Evolutionary conservation across 1,139 yeast genomes (phyloP).

Genomic region (Geotrichum cucujoidarum): DNA sequence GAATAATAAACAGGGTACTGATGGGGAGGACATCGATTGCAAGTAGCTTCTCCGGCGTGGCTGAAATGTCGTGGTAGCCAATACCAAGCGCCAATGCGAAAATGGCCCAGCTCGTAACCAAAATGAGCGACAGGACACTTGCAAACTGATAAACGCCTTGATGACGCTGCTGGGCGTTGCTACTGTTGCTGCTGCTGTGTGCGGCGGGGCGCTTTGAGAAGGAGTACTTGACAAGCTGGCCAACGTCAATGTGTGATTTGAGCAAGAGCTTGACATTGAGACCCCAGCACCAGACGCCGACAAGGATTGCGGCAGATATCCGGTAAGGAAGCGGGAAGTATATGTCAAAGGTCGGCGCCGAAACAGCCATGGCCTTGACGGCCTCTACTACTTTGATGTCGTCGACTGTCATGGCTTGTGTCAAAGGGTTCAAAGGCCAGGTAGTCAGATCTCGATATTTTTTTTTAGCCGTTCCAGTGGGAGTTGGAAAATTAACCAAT

Average conservation of each 20-base stretch:
- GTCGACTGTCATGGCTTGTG: not conserved
- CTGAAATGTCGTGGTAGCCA: not conserved
- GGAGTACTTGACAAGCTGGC: slow-evolving; percentile 38
- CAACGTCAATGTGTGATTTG: slow-evolving; percentile 40
- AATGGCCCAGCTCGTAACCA: slow-evolving; percentile 15
- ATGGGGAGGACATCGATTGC: slow-evolving; percentile 36
- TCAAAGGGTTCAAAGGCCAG: too few relatives aligned
- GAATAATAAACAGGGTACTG: slow-evolving; percentile 32
- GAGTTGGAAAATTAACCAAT: not conserved
- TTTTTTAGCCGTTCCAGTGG: not conserved
- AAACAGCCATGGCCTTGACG: not conserved
- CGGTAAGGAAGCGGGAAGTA: slow-evolving; percentile 48
- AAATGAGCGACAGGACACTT: slow-evolving; percentile 23
- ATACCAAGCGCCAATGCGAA: slow-evolving; percentile 5
- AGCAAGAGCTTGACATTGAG: slow-evolving; percentile 40
- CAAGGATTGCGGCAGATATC: slow-evolving; percentile 41
- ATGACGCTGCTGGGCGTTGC: slow-evolving; percentile 22
- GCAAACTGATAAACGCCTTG: slow-evolving; percentile 29
- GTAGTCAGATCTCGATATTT: not conserved
- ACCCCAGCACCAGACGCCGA: slow-evolving; percentile 52
- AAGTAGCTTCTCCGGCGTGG: not conserved
- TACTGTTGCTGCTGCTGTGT: not conserved
- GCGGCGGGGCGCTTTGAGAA: slow-evolving; percentile 8
- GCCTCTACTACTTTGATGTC: not conserved
- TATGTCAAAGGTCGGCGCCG: slow-evolving; percentile 33